phyloP scores from a whole-genome alignment of 176 grass and related monocot species.

The Zea luxurians region DNA sequence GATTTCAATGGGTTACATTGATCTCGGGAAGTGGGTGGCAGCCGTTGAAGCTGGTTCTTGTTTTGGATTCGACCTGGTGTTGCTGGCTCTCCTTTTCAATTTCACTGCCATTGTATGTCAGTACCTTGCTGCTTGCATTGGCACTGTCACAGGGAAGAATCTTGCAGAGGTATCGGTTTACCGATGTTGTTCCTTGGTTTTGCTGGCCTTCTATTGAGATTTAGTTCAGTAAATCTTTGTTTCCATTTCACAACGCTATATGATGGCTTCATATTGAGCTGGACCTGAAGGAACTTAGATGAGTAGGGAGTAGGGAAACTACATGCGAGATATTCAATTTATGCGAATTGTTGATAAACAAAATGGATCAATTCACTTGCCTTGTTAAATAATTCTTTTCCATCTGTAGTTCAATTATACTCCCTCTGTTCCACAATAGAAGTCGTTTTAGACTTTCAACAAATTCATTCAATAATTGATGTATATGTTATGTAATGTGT shows the following conservation, averaged over 20 bases:
- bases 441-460: too few species aligned
- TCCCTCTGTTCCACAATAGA: too few species aligned
- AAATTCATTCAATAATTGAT: too few species aligned
- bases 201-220: conserved; percentile 26
- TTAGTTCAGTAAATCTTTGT: conserved; percentile 29
- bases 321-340: neutral
- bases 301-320: conserved; percentile 31
- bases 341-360: conserved; percentile 15
- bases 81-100: conserved; percentile 79
- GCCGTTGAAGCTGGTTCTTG: conserved; percentile 70
- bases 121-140: conserved; percentile 80
- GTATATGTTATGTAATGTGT: too few species aligned
- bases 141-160: conserved; percentile 72
- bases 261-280: conserved; percentile 34
- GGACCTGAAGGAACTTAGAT: conserved; percentile 11
- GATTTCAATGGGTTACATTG: conserved; percentile 87
- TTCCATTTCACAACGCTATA: conserved; percentile 18
- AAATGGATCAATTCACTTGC: conserved; percentile 8
- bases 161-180: conserved; percentile 69
- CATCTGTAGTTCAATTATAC: neutral
- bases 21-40: conserved; percentile 85
- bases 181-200: conserved; percentile 36
- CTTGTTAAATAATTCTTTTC: neutral
- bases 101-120: conserved; percentile 82
- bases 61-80: conserved; percentile 76